A percentile compares a stretch with the other conserved stretches of the same genome.
phyloP scores from a whole-genome alignment of 345 rosid species.

The Boechera stricta region DNA sequence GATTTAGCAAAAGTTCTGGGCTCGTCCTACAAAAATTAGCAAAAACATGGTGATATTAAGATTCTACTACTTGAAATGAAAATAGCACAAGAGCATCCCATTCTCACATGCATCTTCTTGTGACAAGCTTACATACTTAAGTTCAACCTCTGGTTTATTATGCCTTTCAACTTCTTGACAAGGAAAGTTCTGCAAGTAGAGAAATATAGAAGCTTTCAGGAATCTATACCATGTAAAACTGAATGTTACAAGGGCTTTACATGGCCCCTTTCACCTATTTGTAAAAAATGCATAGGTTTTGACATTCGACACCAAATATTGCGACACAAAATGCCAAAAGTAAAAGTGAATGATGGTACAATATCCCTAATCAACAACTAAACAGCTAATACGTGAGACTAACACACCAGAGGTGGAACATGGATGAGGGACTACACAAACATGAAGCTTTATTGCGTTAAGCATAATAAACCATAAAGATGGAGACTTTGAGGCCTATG shows the following conservation, averaged over 20 bases:
- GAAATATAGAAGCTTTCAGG: constrained; percentile 30
- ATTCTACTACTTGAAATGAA: constrained; percentile 28
- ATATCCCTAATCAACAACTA: constrained; percentile 7
- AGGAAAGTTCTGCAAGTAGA: constrained; percentile 81
- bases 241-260: constrained; percentile 19
- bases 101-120: constrained; percentile 41
- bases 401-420: constrained; percentile 24
- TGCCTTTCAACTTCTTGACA: constrained; percentile 99
- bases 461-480: constrained; percentile 15
- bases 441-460: not conserved
- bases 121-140: constrained; percentile 68
- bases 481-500: not conserved
- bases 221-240: constrained; percentile 17
- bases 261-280: constrained; percentile 14
- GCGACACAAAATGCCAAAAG: not conserved
- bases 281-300: constrained; percentile 12
- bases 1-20: constrained; percentile 87
- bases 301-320: not conserved
- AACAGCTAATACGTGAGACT: constrained; percentile 7
- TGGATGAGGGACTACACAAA: constrained; percentile 14
- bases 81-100: constrained; percentile 27
- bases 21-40: constrained; percentile 77
- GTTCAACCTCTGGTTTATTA: constrained; percentile 99
- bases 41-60: constrained; percentile 34
- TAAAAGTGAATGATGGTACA: constrained; percentile 13